Evolutionary conservation across 1,284 basidiomycete genomes (phyloP).

Genomic region (Leccinum griseonigrum): DNA sequence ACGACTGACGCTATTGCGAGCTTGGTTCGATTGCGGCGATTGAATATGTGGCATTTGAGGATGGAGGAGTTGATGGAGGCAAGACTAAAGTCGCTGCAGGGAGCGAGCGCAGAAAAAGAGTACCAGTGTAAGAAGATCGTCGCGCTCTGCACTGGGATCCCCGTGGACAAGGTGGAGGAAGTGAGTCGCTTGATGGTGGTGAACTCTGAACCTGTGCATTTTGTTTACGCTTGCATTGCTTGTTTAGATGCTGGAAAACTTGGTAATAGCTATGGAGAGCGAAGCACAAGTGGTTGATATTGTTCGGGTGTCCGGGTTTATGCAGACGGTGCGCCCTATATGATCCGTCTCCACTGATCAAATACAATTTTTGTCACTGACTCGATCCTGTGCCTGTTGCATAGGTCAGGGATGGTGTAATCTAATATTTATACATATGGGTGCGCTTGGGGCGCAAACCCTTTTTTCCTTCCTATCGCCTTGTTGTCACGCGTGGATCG

Average conservation of each 20-base stretch:
- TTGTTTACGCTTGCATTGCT: slow-evolving; percentile 23
- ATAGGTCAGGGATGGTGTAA: slow-evolving; percentile 68
- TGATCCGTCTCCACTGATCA: slow-evolving; percentile 14
- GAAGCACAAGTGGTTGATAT: slow-evolving; percentile 85
- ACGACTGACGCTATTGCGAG: slow-evolving; percentile 53
- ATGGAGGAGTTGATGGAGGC: slow-evolving; percentile 73
- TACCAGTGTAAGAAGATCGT: slow-evolving; percentile 91
- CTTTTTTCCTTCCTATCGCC: slow-evolving; percentile 10
- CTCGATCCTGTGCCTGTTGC: slow-evolving; percentile 15
- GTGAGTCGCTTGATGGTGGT: slow-evolving; percentile 49
- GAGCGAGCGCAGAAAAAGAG: slow-evolving; percentile 81
- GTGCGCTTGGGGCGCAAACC: slow-evolving; percentile 3
- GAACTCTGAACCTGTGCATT: slow-evolving; percentile 14
- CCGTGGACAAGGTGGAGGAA: slow-evolving; percentile 85
- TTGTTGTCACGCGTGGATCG: slow-evolving; percentile 16
- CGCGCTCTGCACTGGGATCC: slow-evolving; percentile 84
- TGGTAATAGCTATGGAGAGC: slow-evolving; percentile 87
- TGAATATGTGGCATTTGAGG: slow-evolving; percentile 80
- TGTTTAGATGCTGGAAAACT: slow-evolving; percentile 79
- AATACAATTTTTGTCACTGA: slow-evolving; percentile 19
- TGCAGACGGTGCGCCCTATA: slow-evolving; percentile 64
- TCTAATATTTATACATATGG: slow-evolving; percentile 39
- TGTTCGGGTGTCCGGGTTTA: slow-evolving; percentile 83
- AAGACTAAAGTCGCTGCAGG: slow-evolving; percentile 69
- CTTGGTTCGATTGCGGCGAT: slow-evolving; percentile 68